These are phyloP conservation scores for Circinella minor DNA, from an alignment of 371 early-diverging fungal genomes.

Conservation along the genomic window DNA sequence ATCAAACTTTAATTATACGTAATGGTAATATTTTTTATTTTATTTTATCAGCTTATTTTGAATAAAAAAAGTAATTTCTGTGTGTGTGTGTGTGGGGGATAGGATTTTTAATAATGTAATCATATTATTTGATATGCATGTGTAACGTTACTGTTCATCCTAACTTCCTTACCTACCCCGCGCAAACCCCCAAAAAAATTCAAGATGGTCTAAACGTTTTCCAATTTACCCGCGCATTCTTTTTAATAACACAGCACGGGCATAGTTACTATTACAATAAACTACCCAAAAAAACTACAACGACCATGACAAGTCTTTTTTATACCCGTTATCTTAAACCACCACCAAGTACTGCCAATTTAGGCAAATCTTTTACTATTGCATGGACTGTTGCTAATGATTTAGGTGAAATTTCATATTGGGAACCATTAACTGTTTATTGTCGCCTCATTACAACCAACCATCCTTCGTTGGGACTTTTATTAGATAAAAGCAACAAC, in stretches of 20 bases:
- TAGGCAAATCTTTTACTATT: constrained; percentile 42
- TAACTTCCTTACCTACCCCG: background rate
- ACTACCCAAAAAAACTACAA: too few species aligned
- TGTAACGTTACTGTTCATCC: background rate
- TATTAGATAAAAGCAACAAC: background rate
- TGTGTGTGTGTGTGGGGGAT: too few species aligned
- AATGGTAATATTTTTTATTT: too few species aligned
- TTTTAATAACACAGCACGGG: too few species aligned
- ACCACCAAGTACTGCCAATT: constrained; percentile 32
- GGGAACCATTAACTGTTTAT: constrained; percentile 29
- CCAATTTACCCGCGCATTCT: background rate
- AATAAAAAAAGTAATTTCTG: too few species aligned
- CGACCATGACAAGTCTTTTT: constrained; percentile 14
- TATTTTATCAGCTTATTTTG: too few species aligned
- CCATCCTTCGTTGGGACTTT: too few species aligned
- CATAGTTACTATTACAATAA: too few species aligned
- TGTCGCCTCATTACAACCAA: background rate
- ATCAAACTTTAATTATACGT: too few species aligned
- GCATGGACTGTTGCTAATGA: constrained; percentile 55
- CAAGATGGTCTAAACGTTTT: background rate
- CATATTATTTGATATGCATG: background rate
- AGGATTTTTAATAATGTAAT: too few species aligned
- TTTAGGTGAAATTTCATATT: constrained; percentile 44
- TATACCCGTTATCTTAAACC: constrained; percentile 51
- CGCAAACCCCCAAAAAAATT: background rate